Conservation (phyloP, 768 basidiomycete genomes). For the Podaxis carcinomalis region DNA sequence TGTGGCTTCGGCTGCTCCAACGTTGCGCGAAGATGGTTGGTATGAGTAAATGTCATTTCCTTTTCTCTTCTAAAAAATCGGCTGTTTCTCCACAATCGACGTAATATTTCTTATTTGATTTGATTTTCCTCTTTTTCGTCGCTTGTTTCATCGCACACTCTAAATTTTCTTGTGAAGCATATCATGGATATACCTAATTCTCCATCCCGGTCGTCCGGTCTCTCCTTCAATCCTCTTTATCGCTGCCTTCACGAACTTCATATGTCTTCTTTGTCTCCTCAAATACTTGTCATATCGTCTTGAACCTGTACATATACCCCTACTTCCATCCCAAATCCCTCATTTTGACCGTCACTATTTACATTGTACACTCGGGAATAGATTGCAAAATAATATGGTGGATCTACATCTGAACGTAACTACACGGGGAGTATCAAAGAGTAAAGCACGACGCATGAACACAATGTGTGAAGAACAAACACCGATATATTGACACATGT, state of each 20-base stretch:
- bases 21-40: slow-evolving; percentile 75
- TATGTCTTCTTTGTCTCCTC: background rate
- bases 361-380: slow-evolving; percentile 26
- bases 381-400: slow-evolving; percentile 26
- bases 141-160: slow-evolving; percentile 10
- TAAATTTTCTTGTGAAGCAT: slow-evolving; percentile 13
- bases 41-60: slow-evolving; percentile 43
- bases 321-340: slow-evolving; percentile 1
- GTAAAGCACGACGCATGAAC: slow-evolving; percentile 8
- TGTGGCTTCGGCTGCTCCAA: slow-evolving; percentile 66
- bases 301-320: slow-evolving; percentile 19
- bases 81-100: slow-evolving; percentile 7
- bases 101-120: slow-evolving; percentile 6
- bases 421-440: background rate
- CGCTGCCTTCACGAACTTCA: background rate
- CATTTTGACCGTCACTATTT: slow-evolving; percentile 14
- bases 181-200: slow-evolving; percentile 10
- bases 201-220: background rate
- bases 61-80: slow-evolving; percentile 13
- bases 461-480: background rate
- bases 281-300: background rate
- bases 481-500: background rate
- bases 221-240: background rate
- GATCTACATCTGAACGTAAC: slow-evolving; percentile 18
- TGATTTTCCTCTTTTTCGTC: background rate